Evolutionary conservation across 2,329 filamentous ascomycete species (phyloP), one percentile per base, ranked within the genome.

Genomic region (Hypoxylon sp.): DNA sequence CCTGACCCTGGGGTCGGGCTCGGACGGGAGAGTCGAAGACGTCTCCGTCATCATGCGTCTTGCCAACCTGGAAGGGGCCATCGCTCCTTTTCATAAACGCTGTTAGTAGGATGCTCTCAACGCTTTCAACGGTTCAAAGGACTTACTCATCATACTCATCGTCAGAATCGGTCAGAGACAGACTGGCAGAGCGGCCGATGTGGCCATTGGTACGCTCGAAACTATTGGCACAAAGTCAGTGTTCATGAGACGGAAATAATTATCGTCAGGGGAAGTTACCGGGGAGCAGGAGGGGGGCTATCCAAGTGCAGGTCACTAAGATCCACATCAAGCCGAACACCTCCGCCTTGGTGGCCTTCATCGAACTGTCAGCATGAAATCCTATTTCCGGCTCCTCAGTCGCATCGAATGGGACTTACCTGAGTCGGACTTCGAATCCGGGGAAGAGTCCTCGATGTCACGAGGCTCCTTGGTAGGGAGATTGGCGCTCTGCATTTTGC

Each of bases 381-480:
- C n/a, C n/a, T n/a, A n/a, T n/a, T n/a, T n/a, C n/a, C n/a, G n/a
- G n/a, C n/a, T n/a, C n/a, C n/a, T n/a, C n/a, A n/a, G n/a, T n/a
- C n/a, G n/a, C n/a, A n/a, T n/a, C n/a, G n/a, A n/a, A n/a, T n/a
- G n/a, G n/a, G n/a, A n/a, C n/a, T n/a, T n/a, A n/a, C n/a, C n/a
- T n/a, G n/a, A n/a, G 17, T 59, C 56, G n/a, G 53, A 57, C 43
- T 59, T 57, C 7, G 53, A 30, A n/a, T 13, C 25, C 11, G 49
- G 53, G 5, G 56, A 56, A n/a, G n/a, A n/a, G 5, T 36, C 25
- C 2, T 19, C 9, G 7, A 27, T 19, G 2, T 23, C 17, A 8
- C 25, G 44, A 8, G 23, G 11, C 21, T 27, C 13, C 4, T 7
- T 12, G 7, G 15, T 27, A 29, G 23, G 31, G 20, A 57, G 36